These are phyloP conservation scores for Syncephalis plumigaleata DNA, from an alignment of 371 early-diverging fungal genomes.

Conservation along the genomic window DNA sequence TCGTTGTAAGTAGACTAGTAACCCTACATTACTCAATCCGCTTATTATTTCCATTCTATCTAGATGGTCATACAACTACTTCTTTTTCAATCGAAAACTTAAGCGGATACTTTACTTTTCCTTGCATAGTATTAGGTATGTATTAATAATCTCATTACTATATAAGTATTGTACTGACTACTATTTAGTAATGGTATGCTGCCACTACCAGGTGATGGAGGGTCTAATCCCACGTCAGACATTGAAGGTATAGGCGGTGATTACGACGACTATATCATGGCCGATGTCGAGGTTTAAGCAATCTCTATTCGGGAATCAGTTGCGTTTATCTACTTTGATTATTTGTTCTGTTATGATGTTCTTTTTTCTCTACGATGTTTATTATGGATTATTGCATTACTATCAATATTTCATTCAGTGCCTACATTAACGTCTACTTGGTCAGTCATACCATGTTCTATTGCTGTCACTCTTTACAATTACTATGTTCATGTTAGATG, in stretches of 20 bases:
- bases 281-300: constrained; percentile 8
- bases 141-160: not conserved
- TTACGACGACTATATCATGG: constrained; percentile 10
- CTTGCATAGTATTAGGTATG: constrained; percentile 64
- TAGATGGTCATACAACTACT: constrained; percentile 88
- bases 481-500: too few species aligned
- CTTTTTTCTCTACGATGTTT: too few species aligned
- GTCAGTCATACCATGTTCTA: too few species aligned
- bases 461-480: too few species aligned
- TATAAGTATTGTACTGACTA: not conserved
- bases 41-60: not conserved
- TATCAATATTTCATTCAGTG: too few species aligned
- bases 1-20: constrained; percentile 15
- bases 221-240: not conserved
- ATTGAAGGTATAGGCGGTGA: not conserved
- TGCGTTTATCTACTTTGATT: too few species aligned
- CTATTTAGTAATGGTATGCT: not conserved
- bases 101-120: constrained; percentile 84
- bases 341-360: too few species aligned
- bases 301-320: too few species aligned
- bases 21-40: not conserved
- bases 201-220: too few species aligned
- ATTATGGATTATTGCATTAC: too few species aligned
- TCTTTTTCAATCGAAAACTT: constrained; percentile 78
- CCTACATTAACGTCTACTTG: too few species aligned